Evolutionary conservation across 345 rosid genomes (phyloP), one percentile per base, ranked within the genome.

Genomic region (Mangifera indica): DNA sequence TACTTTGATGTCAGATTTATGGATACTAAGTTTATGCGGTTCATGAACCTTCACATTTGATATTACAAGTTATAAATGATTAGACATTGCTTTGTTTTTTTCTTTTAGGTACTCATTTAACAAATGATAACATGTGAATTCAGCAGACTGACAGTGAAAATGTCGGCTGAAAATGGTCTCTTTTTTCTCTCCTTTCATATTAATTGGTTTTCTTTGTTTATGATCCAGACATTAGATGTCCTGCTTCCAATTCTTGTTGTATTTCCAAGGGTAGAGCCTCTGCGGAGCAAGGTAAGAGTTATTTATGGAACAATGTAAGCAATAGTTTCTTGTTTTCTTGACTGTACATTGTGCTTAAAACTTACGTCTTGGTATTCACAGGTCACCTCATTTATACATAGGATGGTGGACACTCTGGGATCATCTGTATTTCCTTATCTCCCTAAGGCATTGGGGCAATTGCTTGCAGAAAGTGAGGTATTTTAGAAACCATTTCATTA

Each of bases 381-480:
- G 99, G 95, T 95, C 64, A 84, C 87, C 53, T 95, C 99, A 59
- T 91, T 95, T 83, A 88, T 95, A 51, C 98, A 95, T 84, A 91
- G 99, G 67, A 95, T 95, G 98, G 97, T 92, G 76, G 98, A 95
- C 69, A 91, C 97, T 14, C 84, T 95, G 44, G 99, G 99, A 66
- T 78, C 90, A 69, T 87, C 91, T 5, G 98, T 95, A 54, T 92
- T 95, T 75, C 99, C 99, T 42, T 92, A 76, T 81, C 99, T 92
- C 15, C 99, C 99, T 22, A 92, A 84, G 85, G 97, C 97, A 77
- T 67, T 95, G 80, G 93, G 79, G 77, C 97, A 92, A 68, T 84
- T 95, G 79, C 97, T 90, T 80, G 88, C 89, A 21, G 97, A 92
- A 77, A 88, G 89, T 77, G 97, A 92, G 99, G 99, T 95, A 89